Conservation (phyloP, 495 filamentous ascomycete genomes). For the Penicillium mononematosum region DNA sequence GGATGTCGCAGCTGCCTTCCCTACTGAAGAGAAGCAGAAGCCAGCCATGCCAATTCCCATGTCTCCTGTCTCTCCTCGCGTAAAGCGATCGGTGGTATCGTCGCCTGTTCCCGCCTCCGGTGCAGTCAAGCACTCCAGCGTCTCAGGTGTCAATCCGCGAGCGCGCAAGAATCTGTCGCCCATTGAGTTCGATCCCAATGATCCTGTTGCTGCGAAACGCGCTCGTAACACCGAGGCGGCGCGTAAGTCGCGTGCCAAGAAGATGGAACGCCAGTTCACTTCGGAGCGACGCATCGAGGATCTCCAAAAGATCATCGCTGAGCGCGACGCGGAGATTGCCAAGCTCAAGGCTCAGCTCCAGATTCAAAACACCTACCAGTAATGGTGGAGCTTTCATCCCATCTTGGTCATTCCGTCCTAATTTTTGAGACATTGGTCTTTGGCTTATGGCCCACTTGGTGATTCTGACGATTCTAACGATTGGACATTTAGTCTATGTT, state of each 20-base stretch:
- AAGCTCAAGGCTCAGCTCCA: slow-evolving; percentile 37
- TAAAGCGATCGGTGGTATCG: slow-evolving; percentile 38
- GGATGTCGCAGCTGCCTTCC: slow-evolving; percentile 31
- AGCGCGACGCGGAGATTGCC: slow-evolving; percentile 63
- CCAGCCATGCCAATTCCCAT: slow-evolving; percentile 40
- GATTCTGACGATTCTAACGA: slow-evolving; percentile 8
- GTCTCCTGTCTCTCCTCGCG: slow-evolving; percentile 18
- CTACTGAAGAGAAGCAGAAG: slow-evolving; percentile 36
- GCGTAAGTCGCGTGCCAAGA: slow-evolving; percentile 87
- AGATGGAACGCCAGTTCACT: slow-evolving; percentile 65
- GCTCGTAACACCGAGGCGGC: slow-evolving; percentile 94
- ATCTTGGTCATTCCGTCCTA: slow-evolving; percentile 4
- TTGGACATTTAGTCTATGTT: slow-evolving; percentile 10
- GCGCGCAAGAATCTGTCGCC: slow-evolving; percentile 78
- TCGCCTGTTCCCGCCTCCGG: slow-evolving; percentile 28
- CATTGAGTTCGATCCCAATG: slow-evolving; percentile 56
- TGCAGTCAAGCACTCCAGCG: slow-evolving; percentile 61
- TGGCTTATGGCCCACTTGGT: neutral
- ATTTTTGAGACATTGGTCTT: slow-evolving; percentile 4
- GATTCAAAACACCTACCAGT: slow-evolving; percentile 21
- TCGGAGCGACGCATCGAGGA: slow-evolving; percentile 56
- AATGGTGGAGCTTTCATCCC: slow-evolving; percentile 18
- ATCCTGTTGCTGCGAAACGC: slow-evolving; percentile 84
- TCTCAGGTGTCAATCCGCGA: slow-evolving; percentile 67
- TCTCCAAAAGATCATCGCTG: slow-evolving; percentile 45